These are phyloP conservation scores for Ogataea pignaliae DNA, from an alignment of 805 yeast species.

Conservation along the genomic window DNA sequence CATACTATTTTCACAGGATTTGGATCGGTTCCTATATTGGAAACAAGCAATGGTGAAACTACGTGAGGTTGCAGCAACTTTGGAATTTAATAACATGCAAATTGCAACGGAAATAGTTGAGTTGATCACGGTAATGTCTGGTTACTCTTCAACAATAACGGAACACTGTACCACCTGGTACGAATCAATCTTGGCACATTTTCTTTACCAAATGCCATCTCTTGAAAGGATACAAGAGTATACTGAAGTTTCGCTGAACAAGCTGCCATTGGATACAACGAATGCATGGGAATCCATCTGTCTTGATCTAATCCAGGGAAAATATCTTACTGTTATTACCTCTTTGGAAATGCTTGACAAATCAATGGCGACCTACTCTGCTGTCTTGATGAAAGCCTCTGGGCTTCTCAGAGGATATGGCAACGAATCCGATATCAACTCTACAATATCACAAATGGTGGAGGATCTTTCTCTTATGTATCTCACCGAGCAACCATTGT, in stretches of 20 bases:
- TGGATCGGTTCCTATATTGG: slow-evolving; percentile 45
- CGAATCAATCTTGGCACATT: slow-evolving; percentile 44
- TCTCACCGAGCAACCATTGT: slow-evolving; percentile 45
- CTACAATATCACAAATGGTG: slow-evolving; percentile 35
- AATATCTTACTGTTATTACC: slow-evolving; percentile 52
- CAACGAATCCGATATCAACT: slow-evolving; percentile 14
- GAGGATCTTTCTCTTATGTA: slow-evolving; percentile 53
- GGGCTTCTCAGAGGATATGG: slow-evolving; percentile 46
- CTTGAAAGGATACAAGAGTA: slow-evolving; percentile 38
- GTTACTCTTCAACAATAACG: slow-evolving; percentile 44
- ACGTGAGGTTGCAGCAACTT: slow-evolving; percentile 35
- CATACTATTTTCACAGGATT: slow-evolving; percentile 30
- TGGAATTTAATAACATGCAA: slow-evolving; percentile 25
- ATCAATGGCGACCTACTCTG: slow-evolving; percentile 58
- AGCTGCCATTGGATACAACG: slow-evolving; percentile 33
- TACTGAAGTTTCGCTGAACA: slow-evolving; percentile 30
- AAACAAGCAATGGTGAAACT: slow-evolving; percentile 45
- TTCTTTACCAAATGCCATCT: slow-evolving; percentile 55
- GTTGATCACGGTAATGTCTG: slow-evolving; percentile 41
- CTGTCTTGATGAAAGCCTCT: slow-evolving; percentile 59
- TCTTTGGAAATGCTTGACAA: slow-evolving; percentile 56
- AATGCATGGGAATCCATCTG: slow-evolving; percentile 54
- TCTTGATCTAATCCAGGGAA: slow-evolving; percentile 50
- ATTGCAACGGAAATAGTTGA: slow-evolving; percentile 36
- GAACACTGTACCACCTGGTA: slow-evolving; percentile 60